Percentiles rank a stretch among this genome's conserved stretches.
Conservation (phyloP, 805 yeast genomes). For the Blastobotrys americana region DNA sequence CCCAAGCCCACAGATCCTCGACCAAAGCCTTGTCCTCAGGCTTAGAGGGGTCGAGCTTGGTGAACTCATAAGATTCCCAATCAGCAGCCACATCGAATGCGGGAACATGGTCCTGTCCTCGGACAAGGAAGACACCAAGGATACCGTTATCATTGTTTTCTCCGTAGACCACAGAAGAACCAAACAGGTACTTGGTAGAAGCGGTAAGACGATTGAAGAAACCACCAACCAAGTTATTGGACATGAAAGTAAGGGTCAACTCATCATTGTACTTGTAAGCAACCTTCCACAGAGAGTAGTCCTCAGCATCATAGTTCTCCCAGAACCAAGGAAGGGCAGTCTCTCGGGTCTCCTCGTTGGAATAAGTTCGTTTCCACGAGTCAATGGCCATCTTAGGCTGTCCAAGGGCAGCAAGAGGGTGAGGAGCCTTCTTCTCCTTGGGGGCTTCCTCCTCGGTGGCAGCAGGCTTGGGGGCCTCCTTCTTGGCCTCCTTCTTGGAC, state of each 20-base stretch:
- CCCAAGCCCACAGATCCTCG: constrained; percentile 97
- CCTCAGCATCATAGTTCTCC: constrained; percentile 85
- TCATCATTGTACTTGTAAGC: constrained; percentile 97
- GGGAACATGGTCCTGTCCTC: constrained; percentile 87
- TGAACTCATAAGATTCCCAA: constrained; percentile 89
- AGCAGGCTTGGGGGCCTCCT: constrained; percentile 30
- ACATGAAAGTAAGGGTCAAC: constrained; percentile 94
- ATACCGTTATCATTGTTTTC: constrained; percentile 98
- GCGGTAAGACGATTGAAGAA: constrained; percentile 92
- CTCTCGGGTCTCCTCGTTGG: constrained; percentile 94
- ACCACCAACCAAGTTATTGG: constrained; percentile 96
- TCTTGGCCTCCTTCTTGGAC: constrained; percentile 39
- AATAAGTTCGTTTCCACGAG: constrained; percentile 94
- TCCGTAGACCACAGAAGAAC: constrained; percentile 91
- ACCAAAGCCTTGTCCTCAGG: constrained; percentile 73
- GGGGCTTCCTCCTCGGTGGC: constrained; percentile 41
- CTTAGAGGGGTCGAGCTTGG: constrained; percentile 72
- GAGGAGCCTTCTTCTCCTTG: constrained; percentile 69
- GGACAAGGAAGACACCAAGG: constrained; percentile 86
- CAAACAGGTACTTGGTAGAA: constrained; percentile 91
- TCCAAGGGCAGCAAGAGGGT: constrained; percentile 83
- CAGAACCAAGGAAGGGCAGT: constrained; percentile 97
- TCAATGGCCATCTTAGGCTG: constrained; percentile 64
- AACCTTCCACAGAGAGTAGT: constrained; percentile 93
- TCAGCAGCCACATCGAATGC: constrained; percentile 99